Base-by-base conservation (phyloP, 2,329 filamentous ascomycete genomes). In the Ophiostoma quercus region DNA sequence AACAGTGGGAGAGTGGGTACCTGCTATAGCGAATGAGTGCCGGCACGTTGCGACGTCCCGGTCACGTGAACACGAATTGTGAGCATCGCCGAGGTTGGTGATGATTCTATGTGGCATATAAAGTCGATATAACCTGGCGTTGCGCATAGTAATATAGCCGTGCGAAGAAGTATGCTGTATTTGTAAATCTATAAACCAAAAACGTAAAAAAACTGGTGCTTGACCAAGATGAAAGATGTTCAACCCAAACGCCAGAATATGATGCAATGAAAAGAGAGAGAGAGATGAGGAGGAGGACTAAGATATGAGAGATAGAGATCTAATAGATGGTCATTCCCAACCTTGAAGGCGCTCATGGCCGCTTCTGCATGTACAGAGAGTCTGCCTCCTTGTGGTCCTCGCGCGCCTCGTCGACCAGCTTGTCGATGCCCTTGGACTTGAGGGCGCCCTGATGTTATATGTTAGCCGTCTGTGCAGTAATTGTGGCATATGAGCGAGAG, bases 301-400 rank as follows among this genome's bases (percentile, higher is more conserved):
- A 32, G 29, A 34, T 2, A 37, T 2, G 19, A 63, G 6, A 32
- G 2, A 9, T 4, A 41, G 39, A 41, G 39, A 41, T 14, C 39
- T 14, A 4, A 63, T 12, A 34, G 16, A n/a, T 9, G 22, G 19
- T 41, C 5, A 2, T 19, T 22, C 60, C 4, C 2, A 12, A 29
- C 9, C 29, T 22, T 0, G 3, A 37, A 6, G 14, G 7, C 3
- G 16, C 32, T 65, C 80, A 82, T 74, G 80, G 82, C 47, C 72
- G 72, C 66, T 79, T 77, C n/a, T 67, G 78, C 70, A 82, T 77
- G 71, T 91, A 86, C 73, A 90, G 83, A 12, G 87, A 82, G 77
- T 98, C 94, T 73, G 92, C 95, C 74, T 98, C 95, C 76, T 88
- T 92, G 75, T 92, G 94, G 76, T 94, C 92, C 74, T 95, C 92